Conservation (phyloP, 495 filamentous ascomycete genomes). For the Eremomyces bilateralis region DNA sequence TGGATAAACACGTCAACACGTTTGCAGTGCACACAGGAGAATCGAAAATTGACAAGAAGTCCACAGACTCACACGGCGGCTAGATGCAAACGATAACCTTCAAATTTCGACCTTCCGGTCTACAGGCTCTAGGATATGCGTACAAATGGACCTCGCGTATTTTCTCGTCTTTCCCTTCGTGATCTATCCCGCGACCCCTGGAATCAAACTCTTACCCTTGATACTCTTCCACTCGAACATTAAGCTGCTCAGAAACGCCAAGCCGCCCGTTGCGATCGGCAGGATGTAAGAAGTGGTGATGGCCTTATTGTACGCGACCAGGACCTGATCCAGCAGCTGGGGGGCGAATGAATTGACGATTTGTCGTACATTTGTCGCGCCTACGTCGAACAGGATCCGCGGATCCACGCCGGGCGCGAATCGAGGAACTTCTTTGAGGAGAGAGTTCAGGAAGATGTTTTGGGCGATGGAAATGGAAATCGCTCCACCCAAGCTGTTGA, state of each 20-base stretch:
- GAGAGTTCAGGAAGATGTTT: constrained; percentile 11
- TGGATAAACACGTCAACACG: too few species aligned
- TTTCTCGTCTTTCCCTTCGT: too few species aligned
- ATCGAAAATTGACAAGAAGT: too few species aligned
- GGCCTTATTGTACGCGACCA: not conserved
- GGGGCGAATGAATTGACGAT: constrained; percentile 16
- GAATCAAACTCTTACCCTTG: not conserved
- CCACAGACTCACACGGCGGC: too few species aligned
- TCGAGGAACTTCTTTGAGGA: constrained; percentile 5
- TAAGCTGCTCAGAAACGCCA: not conserved
- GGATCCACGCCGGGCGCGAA: constrained; percentile 25
- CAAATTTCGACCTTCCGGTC: too few species aligned
- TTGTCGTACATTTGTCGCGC: constrained; percentile 28
- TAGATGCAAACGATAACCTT: too few species aligned
- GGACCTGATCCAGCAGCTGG: not conserved
- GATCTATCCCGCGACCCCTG: too few species aligned
- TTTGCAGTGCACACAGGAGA: too few species aligned
- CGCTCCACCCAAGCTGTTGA: constrained; percentile 12
- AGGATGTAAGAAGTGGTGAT: not conserved
- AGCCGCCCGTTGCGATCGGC: not conserved
- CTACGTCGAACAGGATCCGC: constrained; percentile 21
- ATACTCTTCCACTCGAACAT: constrained; percentile 1
- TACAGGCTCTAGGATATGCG: too few species aligned
- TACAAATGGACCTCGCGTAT: too few species aligned
- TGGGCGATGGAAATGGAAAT: constrained; percentile 10